Percentiles rank a stretch among this genome's conserved stretches.
These are phyloP conservation scores for Puccinia sorghi DNA, from an alignment of 1,284 basidiomycete genomes.

Conservation along the genomic window DNA sequence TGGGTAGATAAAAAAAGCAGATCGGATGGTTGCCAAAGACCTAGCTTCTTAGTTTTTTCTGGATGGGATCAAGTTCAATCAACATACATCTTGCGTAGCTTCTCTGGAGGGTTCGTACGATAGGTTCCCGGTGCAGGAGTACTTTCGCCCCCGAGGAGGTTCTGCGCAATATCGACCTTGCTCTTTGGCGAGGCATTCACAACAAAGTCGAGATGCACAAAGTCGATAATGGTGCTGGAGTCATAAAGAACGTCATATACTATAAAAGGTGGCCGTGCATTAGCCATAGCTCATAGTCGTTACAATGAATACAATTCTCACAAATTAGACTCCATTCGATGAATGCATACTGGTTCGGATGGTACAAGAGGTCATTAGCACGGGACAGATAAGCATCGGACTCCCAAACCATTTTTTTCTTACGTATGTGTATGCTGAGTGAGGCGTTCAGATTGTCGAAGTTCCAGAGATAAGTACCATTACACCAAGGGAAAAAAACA, in stretches of 20 bases:
- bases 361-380: background rate
- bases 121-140: background rate
- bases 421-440: constrained; percentile 23
- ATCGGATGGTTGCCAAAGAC: constrained; percentile 4
- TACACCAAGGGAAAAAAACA: background rate
- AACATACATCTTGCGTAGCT: constrained; percentile 49
- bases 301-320: background rate
- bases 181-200: constrained; percentile 23
- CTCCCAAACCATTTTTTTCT: background rate
- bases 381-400: background rate
- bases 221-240: constrained; percentile 68
- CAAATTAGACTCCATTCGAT: constrained; percentile 81
- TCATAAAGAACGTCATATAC: constrained; percentile 77
- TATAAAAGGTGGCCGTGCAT: background rate
- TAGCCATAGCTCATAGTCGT: background rate
- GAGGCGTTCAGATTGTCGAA: background rate
- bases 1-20: background rate
- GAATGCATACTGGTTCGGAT: constrained; percentile 70
- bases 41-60: background rate
- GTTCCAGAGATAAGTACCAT: background rate
- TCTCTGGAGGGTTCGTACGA: background rate
- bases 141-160: background rate
- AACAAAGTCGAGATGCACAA: constrained; percentile 59
- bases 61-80: constrained; percentile 39
- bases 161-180: background rate